These are phyloP conservation scores for Cystobasidiaceae sp. DNA, from an alignment of 1,284 basidiomycete genomes.

Conservation along the genomic window DNA sequence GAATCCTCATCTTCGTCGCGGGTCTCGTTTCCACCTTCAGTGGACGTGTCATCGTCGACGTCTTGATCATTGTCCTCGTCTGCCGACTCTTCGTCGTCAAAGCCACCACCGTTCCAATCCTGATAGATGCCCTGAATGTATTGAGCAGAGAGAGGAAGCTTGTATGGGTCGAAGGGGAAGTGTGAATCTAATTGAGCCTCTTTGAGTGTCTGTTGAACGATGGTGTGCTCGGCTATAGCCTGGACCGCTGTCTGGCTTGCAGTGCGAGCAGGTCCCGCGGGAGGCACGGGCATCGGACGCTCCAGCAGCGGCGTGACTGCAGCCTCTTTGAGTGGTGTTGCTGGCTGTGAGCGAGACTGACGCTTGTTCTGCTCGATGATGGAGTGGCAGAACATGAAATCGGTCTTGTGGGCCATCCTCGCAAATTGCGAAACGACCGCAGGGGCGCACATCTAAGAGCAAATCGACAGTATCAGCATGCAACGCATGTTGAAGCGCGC, in stretches of 20 bases:
- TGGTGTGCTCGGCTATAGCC: conserved; percentile 3
- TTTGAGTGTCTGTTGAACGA: conserved; percentile 30
- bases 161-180: conserved; percentile 98
- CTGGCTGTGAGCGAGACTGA: conserved; percentile 17
- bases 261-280: conserved; percentile 19
- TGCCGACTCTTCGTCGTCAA: conserved; percentile 49
- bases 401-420: conserved; percentile 81
- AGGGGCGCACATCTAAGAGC: conserved; percentile 68
- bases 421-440: conserved; percentile 93
- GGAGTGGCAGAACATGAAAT: conserved; percentile 91
- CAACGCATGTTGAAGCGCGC: not conserved
- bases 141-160: conserved; percentile 58
- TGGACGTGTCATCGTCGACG: conserved; percentile 27
- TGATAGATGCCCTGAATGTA: conserved; percentile 54
- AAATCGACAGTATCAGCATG: not conserved
- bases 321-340: not conserved
- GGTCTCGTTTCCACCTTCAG: conserved; percentile 25
- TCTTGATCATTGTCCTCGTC: conserved; percentile 42
- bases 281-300: conserved; percentile 29
- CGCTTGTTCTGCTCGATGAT: conserved; percentile 81
- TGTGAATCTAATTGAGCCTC: conserved; percentile 81
- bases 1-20: conserved; percentile 41
- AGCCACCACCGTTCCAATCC: conserved; percentile 48
- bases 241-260: not conserved
- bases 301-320: conserved; percentile 40